phyloP scores from a whole-genome alignment of 78 protist species.

The Creolimax fragrantissima region DNA sequence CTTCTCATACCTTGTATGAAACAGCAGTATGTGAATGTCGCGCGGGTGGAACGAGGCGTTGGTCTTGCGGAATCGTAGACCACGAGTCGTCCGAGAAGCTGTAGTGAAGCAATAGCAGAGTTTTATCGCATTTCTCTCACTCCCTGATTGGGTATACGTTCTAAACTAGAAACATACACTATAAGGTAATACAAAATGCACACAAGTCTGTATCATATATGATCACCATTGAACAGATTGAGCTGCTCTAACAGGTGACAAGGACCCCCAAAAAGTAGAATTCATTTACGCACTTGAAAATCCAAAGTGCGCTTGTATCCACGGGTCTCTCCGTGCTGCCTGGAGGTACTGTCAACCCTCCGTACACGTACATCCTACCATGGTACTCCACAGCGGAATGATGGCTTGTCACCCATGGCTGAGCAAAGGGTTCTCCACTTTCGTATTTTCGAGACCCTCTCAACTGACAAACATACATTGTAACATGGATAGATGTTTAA shows the following conservation, averaged over 20 bases:
- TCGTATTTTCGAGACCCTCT: background rate
- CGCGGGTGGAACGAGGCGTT: background rate
- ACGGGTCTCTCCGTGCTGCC: background rate
- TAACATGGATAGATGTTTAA: background rate
- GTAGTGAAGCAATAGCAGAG: too few species aligned
- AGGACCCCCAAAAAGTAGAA: too few species aligned
- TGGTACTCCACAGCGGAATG: background rate
- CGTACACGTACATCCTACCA: background rate
- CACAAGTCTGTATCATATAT: too few species aligned
- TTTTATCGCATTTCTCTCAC: too few species aligned
- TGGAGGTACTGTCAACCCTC: background rate
- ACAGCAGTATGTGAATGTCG: background rate
- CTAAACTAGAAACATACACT: too few species aligned
- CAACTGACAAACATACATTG: background rate
- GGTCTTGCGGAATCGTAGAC: background rate
- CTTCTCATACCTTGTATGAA: background rate
- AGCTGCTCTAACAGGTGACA: too few species aligned
- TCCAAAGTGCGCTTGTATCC: background rate
- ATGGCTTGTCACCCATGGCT: background rate
- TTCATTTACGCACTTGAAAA: background rate
- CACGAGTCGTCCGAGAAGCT: background rate
- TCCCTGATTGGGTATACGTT: too few species aligned
- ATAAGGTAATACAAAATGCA: too few species aligned
- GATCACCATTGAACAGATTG: too few species aligned
- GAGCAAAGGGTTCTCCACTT: too few species aligned